phyloP scores from a whole-genome alignment of 1,139 yeast species.

The Taiozyma onychis region DNA sequence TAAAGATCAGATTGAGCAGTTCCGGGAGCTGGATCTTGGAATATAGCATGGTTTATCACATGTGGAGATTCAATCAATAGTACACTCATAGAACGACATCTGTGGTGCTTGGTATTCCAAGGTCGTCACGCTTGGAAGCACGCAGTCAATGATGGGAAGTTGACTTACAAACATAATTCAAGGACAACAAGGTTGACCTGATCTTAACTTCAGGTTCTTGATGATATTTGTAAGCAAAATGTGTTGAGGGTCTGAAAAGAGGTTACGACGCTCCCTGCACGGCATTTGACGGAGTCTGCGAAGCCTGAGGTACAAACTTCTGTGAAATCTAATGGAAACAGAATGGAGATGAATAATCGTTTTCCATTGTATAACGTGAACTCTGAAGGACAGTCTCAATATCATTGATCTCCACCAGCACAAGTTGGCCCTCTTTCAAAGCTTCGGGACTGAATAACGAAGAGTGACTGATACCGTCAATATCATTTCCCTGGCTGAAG shows the following conservation, averaged over 20 bases:
- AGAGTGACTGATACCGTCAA: not conserved
- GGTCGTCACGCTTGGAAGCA: not conserved
- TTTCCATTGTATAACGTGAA: not conserved
- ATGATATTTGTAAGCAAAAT: not conserved
- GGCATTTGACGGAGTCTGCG: not conserved
- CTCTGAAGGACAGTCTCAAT: not conserved
- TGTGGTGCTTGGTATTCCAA: not conserved
- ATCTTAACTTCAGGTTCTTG: not conserved
- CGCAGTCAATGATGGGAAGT: not conserved
- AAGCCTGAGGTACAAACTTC: too few species aligned
- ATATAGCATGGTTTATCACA: not conserved
- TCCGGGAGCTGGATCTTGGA: not conserved
- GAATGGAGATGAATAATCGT: not conserved
- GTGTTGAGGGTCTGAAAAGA: not conserved
- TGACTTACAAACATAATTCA: not conserved
- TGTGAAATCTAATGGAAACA: not conserved
- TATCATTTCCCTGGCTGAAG: not conserved
- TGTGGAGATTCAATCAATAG: not conserved
- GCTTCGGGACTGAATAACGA: not conserved
- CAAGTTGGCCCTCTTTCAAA: not conserved
- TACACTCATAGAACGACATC: not conserved
- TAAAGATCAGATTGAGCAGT: not conserved
- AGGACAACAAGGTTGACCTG: not conserved
- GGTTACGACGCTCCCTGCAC: not conserved
- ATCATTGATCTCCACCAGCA: not conserved